Evolutionary conservation across 805 yeast species (phyloP), one percentile per base, ranked within the genome.

Genomic region (Pichia occidentalis): DNA sequence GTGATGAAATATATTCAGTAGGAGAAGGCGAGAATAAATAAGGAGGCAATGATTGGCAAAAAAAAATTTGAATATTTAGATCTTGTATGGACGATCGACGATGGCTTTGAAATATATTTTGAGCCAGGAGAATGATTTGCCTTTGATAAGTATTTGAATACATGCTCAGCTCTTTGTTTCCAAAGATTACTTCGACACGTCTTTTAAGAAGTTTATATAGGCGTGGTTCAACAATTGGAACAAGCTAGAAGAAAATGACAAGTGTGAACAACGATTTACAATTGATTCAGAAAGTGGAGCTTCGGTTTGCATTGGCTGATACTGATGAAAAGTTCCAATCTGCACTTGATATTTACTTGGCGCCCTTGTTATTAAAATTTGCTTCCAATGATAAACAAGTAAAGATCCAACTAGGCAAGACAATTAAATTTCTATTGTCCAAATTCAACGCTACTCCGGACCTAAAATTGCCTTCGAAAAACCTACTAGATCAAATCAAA

Each of bases 361-460:
- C 85, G 1, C 96, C 98, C 1, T 54, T 90, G 20, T 60, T 90
- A 24, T 63, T 88, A 44, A 90, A 90, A 54, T 67, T 88, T 36
- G 73, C 81, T 2, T 86, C 96, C 12, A 71, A 79, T 3, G 73
- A 82, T 55, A 62, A 66, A 0, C 62, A 71, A 12, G 95, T 84
- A 1, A 70, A 92, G 44, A 63, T 70, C 20, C 79, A 81, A 26
- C 79, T 88, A 2, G 43, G 46, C 7, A 75, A 77, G 45, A 71
- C 80, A 9, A 66, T 86, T 26, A 77, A 77, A 43, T 79, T 84
- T 52, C 51, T 85, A 11, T 67, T 82, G 36, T 77, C 85, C 0
- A 67, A 95, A 36, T 61, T 85, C 39, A 71, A 74, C 37, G 70
- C 83, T 1, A 67, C 77, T 16, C 62, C 66, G 21, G 44, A 56